A percentile compares a stretch with the other conserved stretches of the same genome.
These are phyloP conservation scores for Talaromyces borbonicus DNA, from an alignment of 495 filamentous ascomycete genomes.

Conservation along the genomic window DNA sequence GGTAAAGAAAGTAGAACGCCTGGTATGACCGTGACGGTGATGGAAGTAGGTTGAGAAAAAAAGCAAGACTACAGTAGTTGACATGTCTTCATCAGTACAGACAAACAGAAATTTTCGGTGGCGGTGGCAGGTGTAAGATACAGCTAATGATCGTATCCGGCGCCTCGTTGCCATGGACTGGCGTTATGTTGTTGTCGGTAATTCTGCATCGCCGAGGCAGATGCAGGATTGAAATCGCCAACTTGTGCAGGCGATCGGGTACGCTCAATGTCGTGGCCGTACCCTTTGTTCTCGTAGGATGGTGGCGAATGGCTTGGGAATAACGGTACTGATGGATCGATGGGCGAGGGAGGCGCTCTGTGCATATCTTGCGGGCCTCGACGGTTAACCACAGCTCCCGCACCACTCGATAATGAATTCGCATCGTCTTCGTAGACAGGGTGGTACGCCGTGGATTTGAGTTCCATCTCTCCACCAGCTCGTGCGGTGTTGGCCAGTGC, in stretches of 20 bases:
- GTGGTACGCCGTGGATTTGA: constrained; percentile 58
- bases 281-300: constrained; percentile 22
- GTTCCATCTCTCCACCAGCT: constrained; percentile 43
- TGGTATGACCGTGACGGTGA: constrained; percentile 5
- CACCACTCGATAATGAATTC: constrained; percentile 49
- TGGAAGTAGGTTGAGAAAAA: constrained; percentile 6
- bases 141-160: constrained; percentile 50
- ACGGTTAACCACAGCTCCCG: constrained; percentile 23
- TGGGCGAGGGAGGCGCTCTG: constrained; percentile 39
- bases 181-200: constrained; percentile 45
- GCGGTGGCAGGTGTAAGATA: constrained; percentile 21
- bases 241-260: constrained; percentile 23
- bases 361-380: constrained; percentile 18
- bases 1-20: constrained; percentile 3
- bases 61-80: constrained; percentile 11
- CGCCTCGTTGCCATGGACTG: constrained; percentile 59
- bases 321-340: constrained; percentile 53
- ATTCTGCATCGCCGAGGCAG: constrained; percentile 15
- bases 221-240: constrained; percentile 20
- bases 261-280: constrained; percentile 16
- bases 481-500: constrained; percentile 88
- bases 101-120: constrained; percentile 12
- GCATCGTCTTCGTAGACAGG: constrained; percentile 70
- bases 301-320: constrained; percentile 42
- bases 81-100: constrained; percentile 32